Percentiles rank a stretch among this genome's conserved stretches.
These are phyloP conservation scores for Clarireedia monteithiana DNA, from an alignment of 2,329 filamentous ascomycete species.

Conservation along the genomic window DNA sequence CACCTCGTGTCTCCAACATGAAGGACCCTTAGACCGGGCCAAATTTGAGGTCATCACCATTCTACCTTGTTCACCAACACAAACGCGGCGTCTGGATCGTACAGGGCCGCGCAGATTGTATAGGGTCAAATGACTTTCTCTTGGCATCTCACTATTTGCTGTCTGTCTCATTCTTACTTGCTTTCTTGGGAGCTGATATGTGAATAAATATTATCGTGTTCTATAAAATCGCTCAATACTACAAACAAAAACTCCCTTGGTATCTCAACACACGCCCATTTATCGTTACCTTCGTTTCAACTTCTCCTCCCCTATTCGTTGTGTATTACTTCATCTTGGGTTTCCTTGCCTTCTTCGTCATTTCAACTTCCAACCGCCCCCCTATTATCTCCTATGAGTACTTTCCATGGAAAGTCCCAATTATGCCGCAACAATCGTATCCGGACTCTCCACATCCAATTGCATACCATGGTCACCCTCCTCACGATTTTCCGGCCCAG, in stretches of 20 bases:
- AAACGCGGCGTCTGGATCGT: not conserved
- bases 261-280: not conserved
- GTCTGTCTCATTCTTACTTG: not conserved
- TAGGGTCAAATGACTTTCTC: not conserved
- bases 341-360: not conserved
- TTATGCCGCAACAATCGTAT: conserved; percentile 20
- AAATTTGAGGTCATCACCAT: not conserved
- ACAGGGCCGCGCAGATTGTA: not conserved
- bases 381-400: not conserved
- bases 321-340: not conserved
- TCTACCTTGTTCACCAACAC: not conserved
- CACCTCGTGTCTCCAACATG: too few species aligned
- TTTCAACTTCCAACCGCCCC: not conserved
- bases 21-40: not conserved
- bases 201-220: too few species aligned
- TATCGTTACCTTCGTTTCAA: not conserved
- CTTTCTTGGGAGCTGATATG: not conserved
- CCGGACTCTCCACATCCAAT: conserved; percentile 24
- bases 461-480: conserved; percentile 14
- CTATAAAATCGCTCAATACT: not conserved
- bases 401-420: not conserved
- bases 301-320: not conserved
- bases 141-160: not conserved
- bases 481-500: conserved; percentile 2
- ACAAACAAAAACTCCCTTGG: not conserved